Conservation (phyloP, 176 grass and related monocot genomes). For the Triticum aestivum region IWGSC_CS_RefSeq_v2.1 NC_057799.1:194957712-194958211, state of each 20-base stretch:
- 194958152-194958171: neutral
- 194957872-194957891: neutral
- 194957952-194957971: slow-evolving; percentile 52
- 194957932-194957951: neutral
- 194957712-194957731: neutral
- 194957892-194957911: neutral
- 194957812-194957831: neutral
- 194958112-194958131: neutral
- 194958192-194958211: neutral
- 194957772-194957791: neutral
- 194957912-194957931: neutral
- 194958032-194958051: slow-evolving; percentile 81
- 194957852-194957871: neutral
- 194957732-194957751: neutral
- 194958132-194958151: slow-evolving; percentile 19
- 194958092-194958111: neutral
- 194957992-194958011: slow-evolving; percentile 71
- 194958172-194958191: neutral
- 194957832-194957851: neutral
- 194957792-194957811: neutral
- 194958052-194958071: slow-evolving; percentile 96
- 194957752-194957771: neutral
- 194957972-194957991: slow-evolving; percentile 70
- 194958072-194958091: slow-evolving; percentile 51
- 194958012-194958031: slow-evolving; percentile 69